Evolutionary conservation across 768 basidiomycete species (phyloP).

Genomic region (Guyanaporus albipodus): DNA sequence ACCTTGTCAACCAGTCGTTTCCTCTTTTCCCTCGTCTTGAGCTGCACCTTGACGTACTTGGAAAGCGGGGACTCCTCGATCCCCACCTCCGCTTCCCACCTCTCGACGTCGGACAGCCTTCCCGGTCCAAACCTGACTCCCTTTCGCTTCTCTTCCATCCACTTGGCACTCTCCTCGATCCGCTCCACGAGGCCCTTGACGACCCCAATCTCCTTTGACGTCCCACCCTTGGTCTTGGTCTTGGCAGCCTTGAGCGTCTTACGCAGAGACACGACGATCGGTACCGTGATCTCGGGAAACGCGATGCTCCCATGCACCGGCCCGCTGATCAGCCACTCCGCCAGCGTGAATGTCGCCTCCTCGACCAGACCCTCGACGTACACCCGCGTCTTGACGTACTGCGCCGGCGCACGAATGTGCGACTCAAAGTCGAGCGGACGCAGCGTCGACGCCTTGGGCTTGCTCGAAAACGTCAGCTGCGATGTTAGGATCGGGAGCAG

Average conservation of each 20-base stretch:
- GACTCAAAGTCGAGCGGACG: constrained; percentile 88
- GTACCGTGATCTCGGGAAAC: constrained; percentile 90
- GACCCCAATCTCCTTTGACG: constrained; percentile 52
- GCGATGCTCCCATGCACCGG: constrained; percentile 81
- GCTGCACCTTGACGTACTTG: constrained; percentile 76
- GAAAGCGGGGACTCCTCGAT: constrained; percentile 73
- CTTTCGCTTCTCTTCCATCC: constrained; percentile 70
- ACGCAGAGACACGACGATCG: constrained; percentile 66
- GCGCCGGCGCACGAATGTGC: constrained; percentile 79
- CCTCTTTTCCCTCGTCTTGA: constrained; percentile 75
- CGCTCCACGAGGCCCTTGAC: constrained; percentile 83
- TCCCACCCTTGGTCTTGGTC: constrained; percentile 13
- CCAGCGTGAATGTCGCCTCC: constrained; percentile 72
- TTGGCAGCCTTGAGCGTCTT: constrained; percentile 64
- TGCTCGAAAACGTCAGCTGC: constrained; percentile 59
- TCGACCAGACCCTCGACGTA: constrained; percentile 81
- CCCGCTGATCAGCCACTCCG: constrained; percentile 72
- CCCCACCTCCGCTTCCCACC: constrained; percentile 64
- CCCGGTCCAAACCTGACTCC: constrained; percentile 74
- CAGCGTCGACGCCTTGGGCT: constrained; percentile 80
- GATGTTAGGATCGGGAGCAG: constrained; percentile 83
- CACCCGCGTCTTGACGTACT: constrained; percentile 84
- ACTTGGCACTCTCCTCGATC: constrained; percentile 77
- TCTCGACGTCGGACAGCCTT: constrained; percentile 60
- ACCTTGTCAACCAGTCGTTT: constrained; percentile 74